Evolutionary conservation across 129 eudicot species (phyloP), one percentile per base, ranked within the genome.

Genomic region (Glebionis coronaria): DNA sequence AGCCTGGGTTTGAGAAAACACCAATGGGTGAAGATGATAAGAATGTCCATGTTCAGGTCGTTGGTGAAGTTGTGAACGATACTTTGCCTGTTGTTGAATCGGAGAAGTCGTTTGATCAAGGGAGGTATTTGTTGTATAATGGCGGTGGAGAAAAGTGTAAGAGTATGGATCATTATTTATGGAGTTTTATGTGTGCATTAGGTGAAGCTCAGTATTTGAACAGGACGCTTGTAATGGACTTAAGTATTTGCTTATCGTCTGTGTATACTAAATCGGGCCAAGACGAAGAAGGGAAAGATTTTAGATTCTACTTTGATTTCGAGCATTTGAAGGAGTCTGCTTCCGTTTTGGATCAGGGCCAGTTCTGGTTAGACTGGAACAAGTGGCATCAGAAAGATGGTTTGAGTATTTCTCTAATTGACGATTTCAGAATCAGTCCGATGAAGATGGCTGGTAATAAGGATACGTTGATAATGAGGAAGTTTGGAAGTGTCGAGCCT

Each of bases 151-250:
- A 92, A 18, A 77, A 81, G 63, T 88, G 98, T 64, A 92, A 92
- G 86, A 88, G 88, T 82, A 92, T 92, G 96, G 82, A 88, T 67
- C 96, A 88, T 4, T 92, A 85, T 62, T 76, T 92, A 11, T 92
- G 98, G 98, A 88, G 98, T 82, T 92, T 92, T 51, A 85, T 82
- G 87, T 92, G 98, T 72, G 90, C 95, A 0, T 61, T 92, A 19
- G 96, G 96, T 13, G 98, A 92, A 76, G 98, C 98, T 14, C 95
- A 84, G 52, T 92, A 85, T 61, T 72, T 92, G 82, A 92, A 92
- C 3, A 79, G 98, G 9, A 92, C 98, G 0, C 82, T 92, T 16
- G 88, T 92, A 9, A 85, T 92, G 98, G 98, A 88, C 66, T 60
- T 86, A 66, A 80, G 75, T 55, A 72, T 92, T 59, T 92, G 98